Percentiles rank a stretch among this genome's conserved stretches.
phyloP scores from a whole-genome alignment of 1,139 yeast species.

The Taphrina flavorubra region DNA sequence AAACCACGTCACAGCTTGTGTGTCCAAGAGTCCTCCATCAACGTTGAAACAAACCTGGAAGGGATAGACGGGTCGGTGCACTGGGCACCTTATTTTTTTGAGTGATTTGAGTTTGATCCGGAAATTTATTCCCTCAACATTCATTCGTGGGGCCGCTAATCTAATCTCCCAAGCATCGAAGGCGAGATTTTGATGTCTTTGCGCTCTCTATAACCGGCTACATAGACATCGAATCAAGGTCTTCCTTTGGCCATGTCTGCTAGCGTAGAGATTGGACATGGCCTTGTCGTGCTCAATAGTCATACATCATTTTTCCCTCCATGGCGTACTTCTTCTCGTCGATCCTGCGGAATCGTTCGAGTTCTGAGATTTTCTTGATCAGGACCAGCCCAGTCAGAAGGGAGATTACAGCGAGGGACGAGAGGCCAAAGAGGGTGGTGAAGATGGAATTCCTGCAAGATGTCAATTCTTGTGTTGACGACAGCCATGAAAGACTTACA shows the following conservation, averaged over 20 bases:
- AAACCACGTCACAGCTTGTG: not conserved
- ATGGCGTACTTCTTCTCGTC: conserved; percentile 25
- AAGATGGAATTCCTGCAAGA: conserved; percentile 3
- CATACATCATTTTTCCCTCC: not conserved
- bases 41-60: not conserved
- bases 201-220: no score
- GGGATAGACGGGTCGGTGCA: not conserved
- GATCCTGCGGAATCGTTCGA: conserved; percentile 29
- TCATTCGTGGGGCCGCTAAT: conserved; percentile 19
- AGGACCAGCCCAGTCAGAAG: conserved; percentile 29
- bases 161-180: not conserved
- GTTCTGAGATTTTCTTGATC: conserved; percentile 24
- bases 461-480: no score
- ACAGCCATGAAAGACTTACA: conserved; percentile 12
- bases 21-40: not conserved
- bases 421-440: conserved; percentile 13
- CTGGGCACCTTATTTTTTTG: not conserved
- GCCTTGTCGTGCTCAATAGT: not conserved
- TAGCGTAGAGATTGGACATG: not conserved
- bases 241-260: no score
- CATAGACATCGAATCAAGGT: no score
- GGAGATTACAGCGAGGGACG: conserved; percentile 14
- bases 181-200: no score
- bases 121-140: conserved; percentile 14
- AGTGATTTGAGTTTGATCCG: conserved; percentile 15